Conservation (phyloP, 2,329 filamentous ascomycete species). For the Fusarium torreyae region DNA sequence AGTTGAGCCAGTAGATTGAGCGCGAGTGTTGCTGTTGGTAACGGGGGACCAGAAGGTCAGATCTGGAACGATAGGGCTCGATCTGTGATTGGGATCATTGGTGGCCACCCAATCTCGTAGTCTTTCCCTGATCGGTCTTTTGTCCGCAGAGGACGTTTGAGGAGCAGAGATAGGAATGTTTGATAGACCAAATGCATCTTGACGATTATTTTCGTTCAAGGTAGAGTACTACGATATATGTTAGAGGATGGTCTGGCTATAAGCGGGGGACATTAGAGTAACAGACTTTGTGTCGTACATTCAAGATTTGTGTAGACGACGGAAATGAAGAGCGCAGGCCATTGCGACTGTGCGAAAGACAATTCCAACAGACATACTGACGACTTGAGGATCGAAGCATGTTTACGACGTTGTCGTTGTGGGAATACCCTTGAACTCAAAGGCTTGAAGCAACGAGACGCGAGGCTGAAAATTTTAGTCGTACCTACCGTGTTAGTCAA, state of each 20-base stretch:
- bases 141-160: conserved; percentile 8
- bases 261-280: not conserved
- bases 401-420: conserved; percentile 13
- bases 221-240: conserved; percentile 29
- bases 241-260: conserved; percentile 15
- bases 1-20: conserved; percentile 54
- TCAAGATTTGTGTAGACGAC: conserved; percentile 17
- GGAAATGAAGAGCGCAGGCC: conserved; percentile 11
- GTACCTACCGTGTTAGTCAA: conserved; percentile 29
- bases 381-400: conserved; percentile 53
- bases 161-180: conserved; percentile 41
- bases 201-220: conserved; percentile 13
- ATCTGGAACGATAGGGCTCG: conserved; percentile 42
- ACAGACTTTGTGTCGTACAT: conserved; percentile 33
- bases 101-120: conserved; percentile 41
- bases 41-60: conserved; percentile 47
- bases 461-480: conserved; percentile 48
- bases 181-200: conserved; percentile 19
- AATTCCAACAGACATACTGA: conserved; percentile 56
- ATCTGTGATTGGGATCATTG: conserved; percentile 16
- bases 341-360: conserved; percentile 45
- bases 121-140: conserved; percentile 41
- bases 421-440: conserved; percentile 1
- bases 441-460: not conserved
- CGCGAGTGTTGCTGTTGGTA: conserved; percentile 53